A percentile compares a stretch with the other conserved stretches of the same genome.
phyloP scores from a whole-genome alignment of 768 basidiomycete species.

The Tulasnella sp. region DNA sequence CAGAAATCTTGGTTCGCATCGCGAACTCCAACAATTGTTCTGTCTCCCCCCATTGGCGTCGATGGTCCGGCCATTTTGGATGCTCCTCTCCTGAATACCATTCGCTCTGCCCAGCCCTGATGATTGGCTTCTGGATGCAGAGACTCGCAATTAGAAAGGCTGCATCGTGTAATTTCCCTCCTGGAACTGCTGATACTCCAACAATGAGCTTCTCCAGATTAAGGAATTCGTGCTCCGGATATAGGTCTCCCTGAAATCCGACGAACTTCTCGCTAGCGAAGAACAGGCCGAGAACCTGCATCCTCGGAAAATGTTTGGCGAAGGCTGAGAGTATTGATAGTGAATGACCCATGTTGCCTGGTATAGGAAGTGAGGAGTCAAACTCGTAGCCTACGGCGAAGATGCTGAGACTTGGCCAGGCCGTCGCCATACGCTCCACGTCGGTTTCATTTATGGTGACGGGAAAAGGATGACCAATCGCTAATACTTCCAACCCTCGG shows the following conservation, averaged over 20 bases:
- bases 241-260: not conserved
- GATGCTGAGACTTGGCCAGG: not conserved
- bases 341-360: not conserved
- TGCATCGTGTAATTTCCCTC: not conserved
- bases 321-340: not conserved
- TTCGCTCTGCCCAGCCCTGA: not conserved
- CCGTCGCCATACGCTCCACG: not conserved
- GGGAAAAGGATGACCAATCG: not conserved
- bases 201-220: not conserved
- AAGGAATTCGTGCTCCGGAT: not conserved
- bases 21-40: not conserved
- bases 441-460: not conserved
- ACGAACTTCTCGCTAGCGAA: not conserved
- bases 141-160: not conserved
- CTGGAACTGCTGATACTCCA: not conserved
- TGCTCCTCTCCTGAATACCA: not conserved
- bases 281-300: not conserved
- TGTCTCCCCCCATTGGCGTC: not conserved
- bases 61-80: not conserved
- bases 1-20: not conserved
- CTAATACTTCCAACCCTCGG: not conserved
- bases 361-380: not conserved
- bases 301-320: not conserved
- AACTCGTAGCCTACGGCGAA: not conserved
- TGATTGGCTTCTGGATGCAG: not conserved